Evolutionary conservation across 148 eudicot species (phyloP).

Genomic region (Chenopodium berlandieri): DNA sequence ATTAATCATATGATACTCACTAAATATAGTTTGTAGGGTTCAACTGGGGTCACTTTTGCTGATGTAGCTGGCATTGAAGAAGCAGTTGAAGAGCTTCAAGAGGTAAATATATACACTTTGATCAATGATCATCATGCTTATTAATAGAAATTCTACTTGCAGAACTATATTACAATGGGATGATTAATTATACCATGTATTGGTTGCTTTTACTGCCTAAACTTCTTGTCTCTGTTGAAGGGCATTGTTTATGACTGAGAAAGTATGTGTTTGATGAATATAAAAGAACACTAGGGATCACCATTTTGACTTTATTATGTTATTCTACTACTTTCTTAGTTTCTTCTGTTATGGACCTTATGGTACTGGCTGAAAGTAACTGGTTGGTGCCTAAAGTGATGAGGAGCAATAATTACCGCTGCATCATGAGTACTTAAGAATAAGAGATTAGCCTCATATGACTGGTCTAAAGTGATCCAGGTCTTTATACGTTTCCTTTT

Average conservation of each 20-base stretch:
- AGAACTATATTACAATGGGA: not conserved
- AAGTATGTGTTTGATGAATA: not conserved
- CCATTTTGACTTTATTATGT: not conserved
- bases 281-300: not conserved
- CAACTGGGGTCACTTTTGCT: slow-evolving; percentile 82
- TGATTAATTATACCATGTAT: not conserved
- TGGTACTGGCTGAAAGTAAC: not conserved
- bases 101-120: slow-evolving; percentile 37
- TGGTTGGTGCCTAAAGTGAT: not conserved
- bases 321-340: not conserved
- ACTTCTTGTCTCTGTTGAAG: not conserved
- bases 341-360: not conserved
- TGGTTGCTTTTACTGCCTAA: not conserved
- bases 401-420: not conserved
- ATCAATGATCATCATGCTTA: not conserved
- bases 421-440: not conserved
- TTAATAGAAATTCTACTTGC: slow-evolving; percentile 1
- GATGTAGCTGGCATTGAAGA: slow-evolving; percentile 97
- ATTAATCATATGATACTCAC: slow-evolving; percentile 1
- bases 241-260: not conserved
- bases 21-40: slow-evolving; percentile 48
- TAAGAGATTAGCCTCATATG: not conserved
- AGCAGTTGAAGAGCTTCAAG: slow-evolving; percentile 96
- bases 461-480: not conserved
- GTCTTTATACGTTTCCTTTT: not conserved